phyloP scores from a whole-genome alignment of 2,329 filamentous ascomycete genomes.

The Cyclaneusma minus region DNA sequence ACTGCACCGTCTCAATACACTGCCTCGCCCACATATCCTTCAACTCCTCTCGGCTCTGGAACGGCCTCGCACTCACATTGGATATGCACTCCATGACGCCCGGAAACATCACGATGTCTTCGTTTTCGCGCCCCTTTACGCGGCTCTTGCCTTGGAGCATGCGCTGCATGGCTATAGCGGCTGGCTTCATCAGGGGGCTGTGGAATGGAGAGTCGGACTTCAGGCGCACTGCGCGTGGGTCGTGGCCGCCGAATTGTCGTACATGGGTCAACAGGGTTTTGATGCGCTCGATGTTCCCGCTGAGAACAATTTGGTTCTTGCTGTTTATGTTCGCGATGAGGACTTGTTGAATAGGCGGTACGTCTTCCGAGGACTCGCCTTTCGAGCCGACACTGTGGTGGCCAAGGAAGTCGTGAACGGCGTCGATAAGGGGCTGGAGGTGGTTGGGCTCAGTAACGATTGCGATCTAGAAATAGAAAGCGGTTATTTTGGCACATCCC shows the following conservation, averaged over 20 bases:
- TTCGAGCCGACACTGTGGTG: slow-evolving; percentile 49
- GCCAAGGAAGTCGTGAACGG: slow-evolving; percentile 67
- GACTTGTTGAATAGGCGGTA: slow-evolving; percentile 72
- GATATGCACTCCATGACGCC: slow-evolving; percentile 64
- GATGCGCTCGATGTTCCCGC: slow-evolving; percentile 72
- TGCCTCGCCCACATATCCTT: slow-evolving; percentile 67
- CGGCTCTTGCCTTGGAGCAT: slow-evolving; percentile 46
- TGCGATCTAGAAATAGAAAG: no score
- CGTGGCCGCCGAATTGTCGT: slow-evolving; percentile 78
- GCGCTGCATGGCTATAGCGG: slow-evolving; percentile 55
- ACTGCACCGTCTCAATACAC: slow-evolving; percentile 81
- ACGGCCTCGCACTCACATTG: slow-evolving; percentile 73
- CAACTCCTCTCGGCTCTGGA: slow-evolving; percentile 55
- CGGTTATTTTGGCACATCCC: no score
- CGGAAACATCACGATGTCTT: slow-evolving; percentile 61
- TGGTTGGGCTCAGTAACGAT: slow-evolving; percentile 75
- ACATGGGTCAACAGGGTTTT: slow-evolving; percentile 70
- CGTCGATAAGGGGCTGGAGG: slow-evolving; percentile 50
- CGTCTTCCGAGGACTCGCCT: slow-evolving; percentile 48
- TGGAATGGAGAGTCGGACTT: slow-evolving; percentile 87
- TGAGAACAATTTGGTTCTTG: slow-evolving; percentile 91
- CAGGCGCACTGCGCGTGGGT: slow-evolving; percentile 72
- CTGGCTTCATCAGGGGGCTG: slow-evolving; percentile 80
- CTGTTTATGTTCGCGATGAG: slow-evolving; percentile 88
- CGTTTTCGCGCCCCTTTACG: slow-evolving; percentile 32